Evolutionary conservation across 2,329 filamentous ascomycete genomes (phyloP).

Genomic region (Leptoxyphium fumago): DNA sequence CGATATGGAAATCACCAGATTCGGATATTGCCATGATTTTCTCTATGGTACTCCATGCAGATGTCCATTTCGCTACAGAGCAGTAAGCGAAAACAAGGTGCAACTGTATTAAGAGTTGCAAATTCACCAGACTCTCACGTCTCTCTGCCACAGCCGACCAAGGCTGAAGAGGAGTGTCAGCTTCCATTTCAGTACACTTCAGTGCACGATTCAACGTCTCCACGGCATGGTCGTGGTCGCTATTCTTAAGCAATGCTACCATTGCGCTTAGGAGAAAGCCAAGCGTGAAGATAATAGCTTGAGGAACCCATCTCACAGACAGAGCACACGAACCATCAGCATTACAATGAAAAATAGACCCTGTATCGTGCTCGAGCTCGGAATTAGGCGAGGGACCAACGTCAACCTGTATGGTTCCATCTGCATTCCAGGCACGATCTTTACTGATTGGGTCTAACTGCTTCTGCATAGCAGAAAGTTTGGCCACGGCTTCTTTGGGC

Average conservation of each 20-base stretch:
- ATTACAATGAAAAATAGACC: conserved; percentile 27
- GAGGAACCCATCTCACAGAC: conserved; percentile 45
- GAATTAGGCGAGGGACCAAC: conserved; percentile 22
- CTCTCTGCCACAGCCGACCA: neutral
- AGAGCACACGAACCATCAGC: conserved; percentile 27
- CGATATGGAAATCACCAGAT: conserved; percentile 3
- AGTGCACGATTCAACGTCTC: conserved; percentile 45
- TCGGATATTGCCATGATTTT: conserved; percentile 7
- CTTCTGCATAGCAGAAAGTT: conserved; percentile 47
- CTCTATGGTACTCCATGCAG: conserved; percentile 43
- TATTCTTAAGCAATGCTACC: conserved; percentile 41
- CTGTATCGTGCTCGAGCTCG: conserved; percentile 26
- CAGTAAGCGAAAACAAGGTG: conserved; percentile 56
- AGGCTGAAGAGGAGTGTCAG: neutral
- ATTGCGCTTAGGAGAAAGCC: conserved; percentile 45
- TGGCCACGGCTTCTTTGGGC: conserved; percentile 41
- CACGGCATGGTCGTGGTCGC: conserved; percentile 38
- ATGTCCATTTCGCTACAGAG: conserved; percentile 54
- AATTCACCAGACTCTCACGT: conserved; percentile 8
- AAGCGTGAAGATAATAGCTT: conserved; percentile 44
- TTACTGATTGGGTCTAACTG: conserved; percentile 41
- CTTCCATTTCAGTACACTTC: conserved; percentile 30
- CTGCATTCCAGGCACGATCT: conserved; percentile 15
- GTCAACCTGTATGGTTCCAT: conserved; percentile 26
- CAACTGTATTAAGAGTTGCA: conserved; percentile 56